Base-by-base conservation (phyloP, 2,329 filamentous ascomycete genomes). In the Grosmannia huntii region DNA sequence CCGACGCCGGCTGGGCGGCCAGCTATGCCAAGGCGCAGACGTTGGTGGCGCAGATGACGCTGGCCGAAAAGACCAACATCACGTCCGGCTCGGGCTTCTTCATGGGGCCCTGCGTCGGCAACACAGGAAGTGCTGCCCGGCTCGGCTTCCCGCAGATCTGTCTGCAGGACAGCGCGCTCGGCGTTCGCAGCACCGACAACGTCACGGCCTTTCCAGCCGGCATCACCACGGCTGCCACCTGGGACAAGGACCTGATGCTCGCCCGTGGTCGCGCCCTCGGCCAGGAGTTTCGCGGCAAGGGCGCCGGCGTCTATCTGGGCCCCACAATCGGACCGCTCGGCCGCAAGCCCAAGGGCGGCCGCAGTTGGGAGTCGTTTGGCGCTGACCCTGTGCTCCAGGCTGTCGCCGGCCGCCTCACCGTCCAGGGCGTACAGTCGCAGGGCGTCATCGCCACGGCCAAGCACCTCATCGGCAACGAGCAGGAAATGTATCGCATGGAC, bases 381-480 rank as follows among this genome's bases (percentile, higher is more conserved):
- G 72, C 79, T 1, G 87, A 90, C 66, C 85, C 87, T 0, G 80
- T 81, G 2, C 75, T 90, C 31, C 84, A 88, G 56, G 90, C 87
- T 56, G 75, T 85, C 62, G 82, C 83, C 57, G 85, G 91, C 64
- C 82, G 82, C 44, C 78, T 87, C 67, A 88, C 86, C 1, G 79
- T 95, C 61, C 79, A 82, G 67, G 90, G 90, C 61, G 91, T 95
- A 51, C 90, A 95, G 69, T 81, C 85, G 66, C 83, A 85, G 16
- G 89, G 89, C 68, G 82, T 92, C 57, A 86, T 95, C 71, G 89
- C 90, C 61, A 90, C 86, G 66, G 86, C 86, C 53, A 92, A 91
- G 76, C 87, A 91, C 68, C 86, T 76, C 68, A 81, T 89, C 60
- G 79, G 73, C 54, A 88, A 91, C 65, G 87, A 89, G 71, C 89